Evolutionary conservation across 2,329 filamentous ascomycete species (phyloP), one percentile per base, ranked within the genome.

Genomic region (Mycocentrospora acerina): DNA sequence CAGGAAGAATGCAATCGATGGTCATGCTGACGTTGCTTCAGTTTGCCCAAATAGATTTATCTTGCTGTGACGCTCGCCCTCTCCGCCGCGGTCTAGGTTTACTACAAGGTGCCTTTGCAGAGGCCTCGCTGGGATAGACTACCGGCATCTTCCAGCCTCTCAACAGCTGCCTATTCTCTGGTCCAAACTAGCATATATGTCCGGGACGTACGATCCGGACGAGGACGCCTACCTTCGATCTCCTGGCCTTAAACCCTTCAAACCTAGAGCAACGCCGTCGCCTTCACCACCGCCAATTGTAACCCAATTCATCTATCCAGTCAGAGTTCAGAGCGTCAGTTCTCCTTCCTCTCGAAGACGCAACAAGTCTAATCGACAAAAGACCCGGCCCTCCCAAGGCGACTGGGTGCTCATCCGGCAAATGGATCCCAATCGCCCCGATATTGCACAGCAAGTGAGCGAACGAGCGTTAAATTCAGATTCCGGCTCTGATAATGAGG

Each of bases 351-450:
- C 66, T 53, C 62, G 66, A 64, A 73, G 71, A 61, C 74, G 72
- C 59, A 62, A 62, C 41, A 55, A 48, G 42, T 69, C 72, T 73
- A 76, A 76, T 72, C 53, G 50, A 49, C 71, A 62, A 56, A 81
- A 80, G 77, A 68, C 75, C 46, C 72, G 67, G 50, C 72, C 78
- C 28, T 80, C 71, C 55, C 78, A 79, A 60, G 80, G 78, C 54
- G 82, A 86, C 76, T 79, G 75, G 53, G 81, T 88, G 48, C 74
- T 91, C 64, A 76, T 91, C 47, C 69, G 72, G 40, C 73, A 76
- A 63, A 76, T 90, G 71, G 79, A 72, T 53, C 80, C 82, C 57
- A 81, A 81, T 58, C 73, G 74, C 51, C 81, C 79, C 34, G 82
- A 89, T 34, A 78, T 88, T 57, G 82, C 83, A 41, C 70, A 69